phyloP scores from a whole-genome alignment of 2,329 filamentous ascomycete species.

The Colletotrichum karsti region DNA sequence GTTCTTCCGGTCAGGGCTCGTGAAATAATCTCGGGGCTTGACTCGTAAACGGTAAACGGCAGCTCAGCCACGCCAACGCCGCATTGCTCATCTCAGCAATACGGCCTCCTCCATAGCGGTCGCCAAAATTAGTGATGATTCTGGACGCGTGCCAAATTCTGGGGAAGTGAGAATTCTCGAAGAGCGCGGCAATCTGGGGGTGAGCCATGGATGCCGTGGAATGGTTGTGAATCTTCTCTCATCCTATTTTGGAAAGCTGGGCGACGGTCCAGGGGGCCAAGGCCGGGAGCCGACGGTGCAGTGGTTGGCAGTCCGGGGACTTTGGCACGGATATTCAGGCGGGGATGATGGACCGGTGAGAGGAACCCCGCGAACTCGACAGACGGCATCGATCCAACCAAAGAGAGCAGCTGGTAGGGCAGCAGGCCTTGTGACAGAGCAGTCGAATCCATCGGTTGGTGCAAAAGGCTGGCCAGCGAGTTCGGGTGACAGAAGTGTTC shows the following conservation, averaged over 20 bases:
- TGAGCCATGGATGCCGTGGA: background rate
- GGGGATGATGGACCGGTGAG: background rate
- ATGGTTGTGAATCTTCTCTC: background rate
- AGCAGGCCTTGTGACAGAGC: background rate
- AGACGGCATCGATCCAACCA: background rate
- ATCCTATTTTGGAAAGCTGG: background rate
- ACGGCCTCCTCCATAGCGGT: background rate
- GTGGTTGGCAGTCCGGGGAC: background rate
- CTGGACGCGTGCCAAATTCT: background rate
- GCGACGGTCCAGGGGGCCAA: background rate
- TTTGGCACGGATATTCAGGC: constrained; percentile 3
- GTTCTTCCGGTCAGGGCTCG: background rate
- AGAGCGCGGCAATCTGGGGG: background rate
- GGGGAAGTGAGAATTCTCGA: background rate
- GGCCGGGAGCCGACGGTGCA: background rate
- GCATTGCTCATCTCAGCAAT: constrained; percentile 18
- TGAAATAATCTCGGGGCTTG: constrained; percentile 21
- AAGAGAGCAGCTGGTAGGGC: background rate
- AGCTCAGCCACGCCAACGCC: constrained; percentile 23
- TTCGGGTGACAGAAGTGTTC: constrained; percentile 8
- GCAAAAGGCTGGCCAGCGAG: background rate
- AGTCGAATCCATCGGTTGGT: background rate
- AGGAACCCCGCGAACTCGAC: background rate
- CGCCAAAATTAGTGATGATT: background rate
- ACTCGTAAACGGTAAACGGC: constrained; percentile 10